Conservation (phyloP, 225 moss, liverwort and hornwort species). For the Antitrichia curtipendula region DNA sequence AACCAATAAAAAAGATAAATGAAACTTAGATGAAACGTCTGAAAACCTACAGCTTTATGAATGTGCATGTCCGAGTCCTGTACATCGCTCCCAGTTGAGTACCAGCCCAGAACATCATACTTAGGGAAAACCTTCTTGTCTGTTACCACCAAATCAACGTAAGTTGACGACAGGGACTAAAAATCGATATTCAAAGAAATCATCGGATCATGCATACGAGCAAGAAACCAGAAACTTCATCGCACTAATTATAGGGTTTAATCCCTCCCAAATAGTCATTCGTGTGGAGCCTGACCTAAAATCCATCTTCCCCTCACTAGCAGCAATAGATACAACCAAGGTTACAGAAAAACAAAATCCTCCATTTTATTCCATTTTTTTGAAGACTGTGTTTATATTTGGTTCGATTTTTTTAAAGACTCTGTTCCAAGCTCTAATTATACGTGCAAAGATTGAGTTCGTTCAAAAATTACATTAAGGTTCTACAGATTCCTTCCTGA, state of each 20-base stretch:
- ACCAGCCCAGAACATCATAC: slow-evolving; percentile 96
- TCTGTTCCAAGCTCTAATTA: neutral
- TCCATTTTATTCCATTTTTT: neutral
- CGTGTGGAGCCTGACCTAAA: neutral
- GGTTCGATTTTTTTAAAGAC: neutral
- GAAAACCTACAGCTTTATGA: slow-evolving; percentile 72
- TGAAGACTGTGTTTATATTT: neutral
- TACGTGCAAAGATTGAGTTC: neutral
- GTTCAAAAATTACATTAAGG: neutral
- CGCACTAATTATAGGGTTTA: neutral
- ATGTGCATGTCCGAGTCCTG: slow-evolving; percentile 96
- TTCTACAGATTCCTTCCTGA: neutral
- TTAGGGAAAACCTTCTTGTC: slow-evolving; percentile 99
- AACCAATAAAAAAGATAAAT: neutral
- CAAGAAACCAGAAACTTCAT: neutral
- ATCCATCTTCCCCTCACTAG: neutral
- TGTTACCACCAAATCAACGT: slow-evolving; percentile 12
- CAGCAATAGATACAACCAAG: neutral
- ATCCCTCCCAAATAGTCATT: neutral
- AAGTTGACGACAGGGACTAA: neutral
- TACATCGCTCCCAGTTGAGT: slow-evolving; percentile 91
- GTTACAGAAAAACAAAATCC: neutral
- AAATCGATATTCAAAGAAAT: neutral
- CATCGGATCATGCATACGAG: neutral
- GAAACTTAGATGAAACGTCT: neutral